Base-by-base conservation (phyloP, 768 basidiomycete species). In the Hericium alpestre region DNA sequence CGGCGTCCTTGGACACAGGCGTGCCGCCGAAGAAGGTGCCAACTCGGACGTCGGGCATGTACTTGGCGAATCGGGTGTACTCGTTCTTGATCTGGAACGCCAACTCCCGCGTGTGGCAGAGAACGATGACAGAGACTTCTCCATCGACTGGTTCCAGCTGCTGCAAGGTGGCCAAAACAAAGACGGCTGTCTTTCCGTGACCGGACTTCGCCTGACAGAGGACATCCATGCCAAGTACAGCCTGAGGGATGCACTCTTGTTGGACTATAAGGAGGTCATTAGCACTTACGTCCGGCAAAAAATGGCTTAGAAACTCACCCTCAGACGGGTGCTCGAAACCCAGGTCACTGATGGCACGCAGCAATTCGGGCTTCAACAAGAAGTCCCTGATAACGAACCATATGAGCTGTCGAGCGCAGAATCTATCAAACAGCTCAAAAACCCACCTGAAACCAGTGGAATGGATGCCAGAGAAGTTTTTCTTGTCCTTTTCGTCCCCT, bases 61-160 rank as follows among this genome's bases (percentile, higher is more conserved):
- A 99, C 80, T 98, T 98, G 65, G 91, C 90, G 74, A 99, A 99
- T 54, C 96, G 93, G 56, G 88, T 84, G 77, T 98, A 99, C 76
- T 99, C 96, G 76, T 99, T 99, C 80, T 95, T 93, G 74, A 99
- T 99, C 77, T 99, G 96, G 78, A 93, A 99, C 53, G 96, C 96
- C 58, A 99, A 81, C 78, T 99, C 96, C 65, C 96, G 91, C 27
- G 96, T 99, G 77, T 99, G 96, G 74, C 96, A 99, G 58, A 99
- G 83, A 65, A 99, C 94, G 67, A 99, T 79, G 63, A 97, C 95
- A 53, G 93, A 91, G 56, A 98, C 94, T 73, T 98, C 94, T 71
- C 96, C 96, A 66, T 95, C 89, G 59, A 96, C 91, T 51, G 96
- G 95, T 70, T 99, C 96, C 62, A 99, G 80, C 72, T 99, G 96